Base-by-base conservation (phyloP, 2,329 filamentous ascomycete species). In the Aspergillus sp. region DNA sequence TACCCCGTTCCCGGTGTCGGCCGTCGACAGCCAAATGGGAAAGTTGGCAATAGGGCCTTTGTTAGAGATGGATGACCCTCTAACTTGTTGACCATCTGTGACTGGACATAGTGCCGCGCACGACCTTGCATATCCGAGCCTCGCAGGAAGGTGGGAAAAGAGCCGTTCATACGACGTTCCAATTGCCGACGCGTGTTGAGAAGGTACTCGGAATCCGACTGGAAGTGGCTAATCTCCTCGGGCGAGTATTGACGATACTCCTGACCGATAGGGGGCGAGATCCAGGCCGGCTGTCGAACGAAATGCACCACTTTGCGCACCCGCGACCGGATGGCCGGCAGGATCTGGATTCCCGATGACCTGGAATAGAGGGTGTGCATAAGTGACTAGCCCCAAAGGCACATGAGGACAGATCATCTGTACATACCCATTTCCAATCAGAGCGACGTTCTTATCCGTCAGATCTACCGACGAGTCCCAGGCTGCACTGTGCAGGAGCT, bases 31-130 rank as follows among this genome's bases (percentile, higher is more conserved):
- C 70, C 68, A 4, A 69, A 60, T 19, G 62, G 62, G 56, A 71
- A 73, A 48, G 67, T 67, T 41, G 70, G 73, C 19, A 29, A 75
- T 73, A 76, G 67, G 36, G 66, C 67, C 8, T 73, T 65, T 29
- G 62, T 55, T 9, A 76, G 59, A 1, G 60, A 59, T 2, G 62
- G 53, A 43, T 73, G 60, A 41, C 66, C 50, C 34, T 67, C 60
- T 27, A 73, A 57, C 9, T 54, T 57, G 12, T 56, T 56, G 8
- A 56, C 58, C 71, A 74, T 74, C 4, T 33, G 29, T 2, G 27
- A 3, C 4, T 27, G 19, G 8, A 55, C 42, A 30, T 34, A 12
- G 33, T 43, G 30, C 19, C 19, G 19, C 19, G 19, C 19, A 19
- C 19, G 19, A 19, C 19, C 19, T 19, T 19, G 19, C 19, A 19